Evolutionary conservation across 176 grass and related monocot species (phyloP).

Genomic region (Oryza brachyantha): DNA sequence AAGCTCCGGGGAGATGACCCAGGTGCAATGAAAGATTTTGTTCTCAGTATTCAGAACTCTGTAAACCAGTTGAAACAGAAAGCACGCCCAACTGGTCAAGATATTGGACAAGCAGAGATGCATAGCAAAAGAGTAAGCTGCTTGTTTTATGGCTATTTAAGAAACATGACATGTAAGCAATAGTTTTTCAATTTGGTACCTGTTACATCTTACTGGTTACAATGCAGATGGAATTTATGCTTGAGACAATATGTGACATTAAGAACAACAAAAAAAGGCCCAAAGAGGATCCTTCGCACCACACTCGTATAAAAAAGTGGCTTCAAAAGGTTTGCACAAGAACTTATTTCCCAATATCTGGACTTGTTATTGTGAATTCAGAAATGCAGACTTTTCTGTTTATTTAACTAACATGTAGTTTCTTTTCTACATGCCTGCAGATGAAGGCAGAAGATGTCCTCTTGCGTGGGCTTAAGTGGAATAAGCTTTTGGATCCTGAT

Average conservation of each 20-base stretch:
- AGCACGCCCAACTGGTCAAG: constrained; percentile 32
- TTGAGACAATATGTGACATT: constrained; percentile 89
- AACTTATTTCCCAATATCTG: neutral
- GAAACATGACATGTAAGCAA: constrained; percentile 12
- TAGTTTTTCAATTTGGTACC: constrained; percentile 15
- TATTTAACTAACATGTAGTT: constrained; percentile 3
- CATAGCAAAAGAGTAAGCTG: constrained; percentile 72
- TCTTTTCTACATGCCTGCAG: constrained; percentile 36
- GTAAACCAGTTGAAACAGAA: constrained; percentile 71
- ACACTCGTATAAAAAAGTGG: constrained; percentile 86
- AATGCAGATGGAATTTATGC: constrained; percentile 92
- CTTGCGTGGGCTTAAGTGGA: constrained; percentile 80
- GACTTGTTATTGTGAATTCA: constrained; percentile 3
- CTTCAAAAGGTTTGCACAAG: constrained; percentile 70
- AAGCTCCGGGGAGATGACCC: constrained; percentile 86
- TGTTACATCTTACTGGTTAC: constrained; percentile 37
- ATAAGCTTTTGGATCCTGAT: constrained; percentile 70
- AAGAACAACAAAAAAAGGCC: constrained; percentile 93
- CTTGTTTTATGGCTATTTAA: constrained; percentile 29
- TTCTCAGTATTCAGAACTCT: constrained; percentile 67
- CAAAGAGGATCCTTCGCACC: constrained; percentile 75
- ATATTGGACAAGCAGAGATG: constrained; percentile 54
- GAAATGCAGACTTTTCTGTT: neutral
- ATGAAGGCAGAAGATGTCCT: constrained; percentile 69
- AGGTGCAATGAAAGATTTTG: constrained; percentile 88